Base-by-base conservation (phyloP, 2,329 filamentous ascomycete genomes). In the Amphichorda felina region DNA sequence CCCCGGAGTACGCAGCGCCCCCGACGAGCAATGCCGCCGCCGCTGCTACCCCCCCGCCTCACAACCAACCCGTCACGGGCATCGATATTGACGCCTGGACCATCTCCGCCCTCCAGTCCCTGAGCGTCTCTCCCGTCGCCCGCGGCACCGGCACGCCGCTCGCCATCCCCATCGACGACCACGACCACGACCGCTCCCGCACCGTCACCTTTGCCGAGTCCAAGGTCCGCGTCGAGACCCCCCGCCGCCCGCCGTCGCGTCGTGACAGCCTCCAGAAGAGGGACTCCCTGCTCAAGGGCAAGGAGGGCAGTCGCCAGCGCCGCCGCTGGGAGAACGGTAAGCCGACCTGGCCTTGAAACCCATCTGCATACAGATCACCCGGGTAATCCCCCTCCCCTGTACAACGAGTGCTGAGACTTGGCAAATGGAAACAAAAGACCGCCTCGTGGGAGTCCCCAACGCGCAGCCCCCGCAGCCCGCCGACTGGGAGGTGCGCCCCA, bases 251-350 rank as follows among this genome's bases (percentile, higher is more conserved):
- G 36, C 63, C 51, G 1, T 67, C 67, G 14, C 56, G 60, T 22
- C 56, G 67, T 53, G 82, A 76, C 42, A 73, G 68, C 45, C 56
- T 67, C 55, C 59, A 61, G 37, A 61, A 72, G 35, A 77, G 88
- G 14, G 86, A 94, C 44, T 74, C 78, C 3, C 53, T 94, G 35
- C 66, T 91, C 22, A 93, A 87, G 62, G 89, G 89, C 38, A 94
- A 93, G 46, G 87, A 95, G 57, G 89, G 89, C 24, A 89, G 77
- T 48, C 74, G 89, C 25, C 79, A 89, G 49, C 71, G 89, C 34
- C 79, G 89, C 48, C 72, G 89, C 38, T 96, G 88, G 87, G 91
- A 98, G 65, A 98, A 96, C 57, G 84, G 86, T 93, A 70, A 44
- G 60, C 50, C 27, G 30, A 25, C 37, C 34, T n/a, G n/a, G n/a